These are phyloP conservation scores for Fusarium brachygibbosum DNA, from an alignment of 2,329 filamentous ascomycete genomes.

Conservation along the genomic window DNA sequence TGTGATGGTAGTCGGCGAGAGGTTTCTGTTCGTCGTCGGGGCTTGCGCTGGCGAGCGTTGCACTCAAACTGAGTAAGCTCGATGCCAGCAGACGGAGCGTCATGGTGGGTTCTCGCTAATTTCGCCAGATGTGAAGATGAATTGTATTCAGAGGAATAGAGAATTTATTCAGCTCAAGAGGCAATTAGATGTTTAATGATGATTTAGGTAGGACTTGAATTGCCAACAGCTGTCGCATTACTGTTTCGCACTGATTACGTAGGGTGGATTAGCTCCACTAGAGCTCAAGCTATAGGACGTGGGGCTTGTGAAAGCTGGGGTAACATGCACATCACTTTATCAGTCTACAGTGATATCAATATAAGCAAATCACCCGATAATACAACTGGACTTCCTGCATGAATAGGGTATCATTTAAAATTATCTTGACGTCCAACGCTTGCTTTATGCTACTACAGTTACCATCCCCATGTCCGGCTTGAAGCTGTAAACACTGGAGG, in stretches of 20 bases:
- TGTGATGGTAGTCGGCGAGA: constrained; percentile 46
- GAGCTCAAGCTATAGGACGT: constrained; percentile 15
- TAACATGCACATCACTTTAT: neutral
- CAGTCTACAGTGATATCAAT: neutral
- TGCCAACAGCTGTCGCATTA: constrained; percentile 32
- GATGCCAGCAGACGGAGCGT: constrained; percentile 46
- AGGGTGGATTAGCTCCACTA: constrained; percentile 16
- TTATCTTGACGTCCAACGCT: constrained; percentile 19
- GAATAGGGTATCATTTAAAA: constrained; percentile 42
- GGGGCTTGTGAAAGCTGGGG: constrained; percentile 27
- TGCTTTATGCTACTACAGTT: constrained; percentile 39
- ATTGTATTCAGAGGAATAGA: neutral
- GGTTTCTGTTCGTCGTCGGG: constrained; percentile 43
- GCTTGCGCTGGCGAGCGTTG: constrained; percentile 39
- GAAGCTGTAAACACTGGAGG: constrained; percentile 94
- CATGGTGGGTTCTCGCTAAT: constrained; percentile 39
- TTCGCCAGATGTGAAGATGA: neutral
- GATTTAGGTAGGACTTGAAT: constrained; percentile 10
- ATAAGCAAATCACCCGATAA: too few relatives aligned
- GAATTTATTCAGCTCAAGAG: neutral
- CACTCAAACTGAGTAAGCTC: constrained; percentile 48
- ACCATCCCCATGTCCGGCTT: constrained; percentile 96
- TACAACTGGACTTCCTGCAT: neutral
- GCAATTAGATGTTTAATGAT: neutral
- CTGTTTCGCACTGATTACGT: constrained; percentile 35